Evolutionary conservation across 441 rosid species (phyloP).

Genomic region (Croton laevigatus): DNA sequence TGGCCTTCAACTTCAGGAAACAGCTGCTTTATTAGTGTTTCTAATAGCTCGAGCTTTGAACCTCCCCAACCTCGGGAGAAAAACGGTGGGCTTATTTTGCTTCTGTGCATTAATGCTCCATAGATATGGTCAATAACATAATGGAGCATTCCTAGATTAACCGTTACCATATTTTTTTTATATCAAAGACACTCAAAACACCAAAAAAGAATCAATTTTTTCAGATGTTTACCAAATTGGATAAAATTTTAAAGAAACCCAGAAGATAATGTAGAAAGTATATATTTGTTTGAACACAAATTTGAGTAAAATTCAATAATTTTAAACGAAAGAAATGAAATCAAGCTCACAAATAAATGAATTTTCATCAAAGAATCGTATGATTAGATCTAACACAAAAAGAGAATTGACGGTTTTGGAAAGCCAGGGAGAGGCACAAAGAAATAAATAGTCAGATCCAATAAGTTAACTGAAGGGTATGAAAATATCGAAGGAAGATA

Average conservation of each 20-base stretch:
- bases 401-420: not conserved
- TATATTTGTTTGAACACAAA: slow-evolving; percentile 1
- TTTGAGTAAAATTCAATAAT: not conserved
- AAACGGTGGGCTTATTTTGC: slow-evolving; percentile 74
- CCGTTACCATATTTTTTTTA: slow-evolving; percentile 60
- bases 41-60: slow-evolving; percentile 73
- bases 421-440: not conserved
- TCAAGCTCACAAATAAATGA: not conserved
- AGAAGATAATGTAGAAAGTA: slow-evolving; percentile 11
- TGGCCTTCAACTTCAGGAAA: slow-evolving; percentile 69
- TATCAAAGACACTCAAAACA: slow-evolving; percentile 13
- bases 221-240: not conserved
- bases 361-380: not conserved
- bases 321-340: not conserved
- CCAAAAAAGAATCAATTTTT: slow-evolving; percentile 1
- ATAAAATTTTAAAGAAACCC: slow-evolving; percentile 20
- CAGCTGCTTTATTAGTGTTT: slow-evolving; percentile 65
- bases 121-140: slow-evolving; percentile 83
- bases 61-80: slow-evolving; percentile 98
- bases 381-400: not conserved
- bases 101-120: slow-evolving; percentile 89
- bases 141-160: slow-evolving; percentile 84
- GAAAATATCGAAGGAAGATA: slow-evolving; percentile 1
- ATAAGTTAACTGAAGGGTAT: not conserved
- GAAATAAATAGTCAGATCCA: not conserved